A percentile compares a stretch with the other conserved stretches of the same genome.
phyloP scores from a whole-genome alignment of 768 basidiomycete species.

The Mycena sanguinolenta region DNA sequence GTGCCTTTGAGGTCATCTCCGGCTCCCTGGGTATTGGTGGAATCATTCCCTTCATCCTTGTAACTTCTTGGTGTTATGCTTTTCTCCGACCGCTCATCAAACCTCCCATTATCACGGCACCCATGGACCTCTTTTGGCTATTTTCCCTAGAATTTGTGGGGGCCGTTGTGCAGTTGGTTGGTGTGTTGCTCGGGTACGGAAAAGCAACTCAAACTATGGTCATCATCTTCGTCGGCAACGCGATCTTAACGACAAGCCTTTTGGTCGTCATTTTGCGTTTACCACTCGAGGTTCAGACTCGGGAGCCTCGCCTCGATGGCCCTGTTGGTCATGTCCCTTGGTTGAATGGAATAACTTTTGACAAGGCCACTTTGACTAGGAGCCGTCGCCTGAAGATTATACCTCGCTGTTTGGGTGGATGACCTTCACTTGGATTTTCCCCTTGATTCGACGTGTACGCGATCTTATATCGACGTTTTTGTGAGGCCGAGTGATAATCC shows the following conservation, averaged over 20 bases:
- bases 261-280: conserved; percentile 2
- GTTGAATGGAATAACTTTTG: not conserved
- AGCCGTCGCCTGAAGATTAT: conserved; percentile 74
- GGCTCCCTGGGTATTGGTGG: not conserved
- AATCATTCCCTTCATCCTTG: not conserved
- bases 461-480: not conserved
- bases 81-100: not conserved
- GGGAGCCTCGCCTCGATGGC: not conserved
- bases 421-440: conserved; percentile 79
- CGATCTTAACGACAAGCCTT: not conserved
- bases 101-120: not conserved
- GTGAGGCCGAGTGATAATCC: not conserved
- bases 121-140: not conserved
- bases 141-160: not conserved
- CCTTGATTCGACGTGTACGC: conserved; percentile 66
- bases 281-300: not conserved
- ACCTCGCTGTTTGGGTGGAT: conserved; percentile 78
- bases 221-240: conserved; percentile 3
- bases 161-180: not conserved
- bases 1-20: not conserved
- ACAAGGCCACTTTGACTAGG: not conserved
- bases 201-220: no score
- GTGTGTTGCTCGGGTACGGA: no score
- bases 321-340: no score
- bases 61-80: not conserved